Base-by-base conservation (phyloP, 176 grass and related monocot genomes). In the Tuctoria greenei region DNA sequence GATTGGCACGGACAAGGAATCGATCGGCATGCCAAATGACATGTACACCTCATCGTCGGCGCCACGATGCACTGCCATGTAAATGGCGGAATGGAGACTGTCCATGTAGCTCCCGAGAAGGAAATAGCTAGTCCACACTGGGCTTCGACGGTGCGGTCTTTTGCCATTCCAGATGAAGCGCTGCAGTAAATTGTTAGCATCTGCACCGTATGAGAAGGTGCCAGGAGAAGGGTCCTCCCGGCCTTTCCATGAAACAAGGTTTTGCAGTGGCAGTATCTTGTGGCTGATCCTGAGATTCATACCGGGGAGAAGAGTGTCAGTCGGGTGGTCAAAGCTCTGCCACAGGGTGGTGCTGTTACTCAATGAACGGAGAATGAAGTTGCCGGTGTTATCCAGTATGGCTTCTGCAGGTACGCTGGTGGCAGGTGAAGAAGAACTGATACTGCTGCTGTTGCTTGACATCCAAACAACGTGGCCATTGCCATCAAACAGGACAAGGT, bases 291-390 rank as follows among this genome's bases (percentile, higher is more conserved):
- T 77, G 26, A 88, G n/a, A 25, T 80, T 88, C 90, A 92, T 86
- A 9, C 86, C 86, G 1, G 75, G 82, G 1, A 92, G 21, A 27
- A 86, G 54, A 24, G 82, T 86, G 52, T 92, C 82, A 0, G 82
- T 55, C 0, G 74, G 85, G 40, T 91, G 40, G 45, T 91, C 85
- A 11, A 91, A 88, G 61, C 89, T 91, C 68, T 91, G 86, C 86
- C 90, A 92, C 18, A 92, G 18, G 8, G 76, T 34, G 21, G 28
- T 25, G 20, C 17, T 13, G 27, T 50, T 47, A 1, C 20, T 10
- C 44, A 11, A 6, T 37, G 84, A 67, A 11, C 82, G 28, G 8
- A 92, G 42, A 12, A 88, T 71, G 41, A 92, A 71, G 63, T 86
- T 88, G 4, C 86, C 86, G 0, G 50, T 68, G 41, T 86, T 69